These are phyloP conservation scores for Syncephalastrum sp. DNA, from an alignment of 371 early-diverging fungal genomes.

Conservation along the genomic window DNA sequence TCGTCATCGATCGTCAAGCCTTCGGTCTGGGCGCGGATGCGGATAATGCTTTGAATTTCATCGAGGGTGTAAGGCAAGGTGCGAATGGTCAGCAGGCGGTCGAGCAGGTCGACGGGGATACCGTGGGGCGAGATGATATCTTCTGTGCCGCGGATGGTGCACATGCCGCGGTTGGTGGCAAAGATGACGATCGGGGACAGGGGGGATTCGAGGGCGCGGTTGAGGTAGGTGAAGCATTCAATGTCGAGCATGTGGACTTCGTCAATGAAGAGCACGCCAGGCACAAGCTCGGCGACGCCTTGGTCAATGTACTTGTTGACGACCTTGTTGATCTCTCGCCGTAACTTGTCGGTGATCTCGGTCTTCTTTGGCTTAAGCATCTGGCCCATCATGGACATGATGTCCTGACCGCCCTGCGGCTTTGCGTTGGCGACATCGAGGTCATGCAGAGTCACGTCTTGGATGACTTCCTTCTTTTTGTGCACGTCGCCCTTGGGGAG, in stretches of 20 bases:
- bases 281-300: conserved; percentile 96
- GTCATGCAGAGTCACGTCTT: conserved; percentile 98
- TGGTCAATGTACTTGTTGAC: conserved; percentile 99
- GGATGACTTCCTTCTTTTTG: conserved; percentile 96
- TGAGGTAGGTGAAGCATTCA: conserved; percentile 98
- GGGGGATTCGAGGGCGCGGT: conserved; percentile 93
- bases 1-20: conserved; percentile 73
- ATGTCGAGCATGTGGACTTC: conserved; percentile 99
- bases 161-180: conserved; percentile 97
- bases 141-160: conserved; percentile 92
- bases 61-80: conserved; percentile 89
- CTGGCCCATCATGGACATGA: conserved; percentile 97
- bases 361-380: conserved; percentile 97
- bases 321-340: conserved; percentile 98
- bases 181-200: conserved; percentile 98
- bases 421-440: conserved; percentile 98
- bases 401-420: conserved; percentile 96
- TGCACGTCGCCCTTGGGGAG: conserved; percentile 99
- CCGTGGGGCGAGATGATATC: conserved; percentile 92
- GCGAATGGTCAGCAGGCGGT: conserved; percentile 94
- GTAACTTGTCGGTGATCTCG: conserved; percentile 96
- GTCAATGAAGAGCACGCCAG: conserved; percentile 98
- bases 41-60: conserved; percentile 90
- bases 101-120: conserved; percentile 96
- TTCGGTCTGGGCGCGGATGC: conserved; percentile 91